These are phyloP conservation scores for Leccinum truebloodii DNA, from an alignment of 768 basidiomycete species.

Conservation along the genomic window DNA sequence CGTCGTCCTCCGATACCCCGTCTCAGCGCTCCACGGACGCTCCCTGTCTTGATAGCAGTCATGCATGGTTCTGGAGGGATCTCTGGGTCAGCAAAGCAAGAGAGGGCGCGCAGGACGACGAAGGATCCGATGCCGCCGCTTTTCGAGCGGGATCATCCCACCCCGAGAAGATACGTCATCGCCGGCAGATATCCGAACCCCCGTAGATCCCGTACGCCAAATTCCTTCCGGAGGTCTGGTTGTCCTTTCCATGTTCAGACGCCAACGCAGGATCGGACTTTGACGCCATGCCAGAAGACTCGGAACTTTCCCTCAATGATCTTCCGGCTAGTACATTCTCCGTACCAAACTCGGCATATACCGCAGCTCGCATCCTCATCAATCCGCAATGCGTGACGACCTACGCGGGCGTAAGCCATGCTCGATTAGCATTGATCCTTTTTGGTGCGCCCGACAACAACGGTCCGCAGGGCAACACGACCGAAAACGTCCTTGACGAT, in stretches of 20 bases:
- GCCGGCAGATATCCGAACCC: conserved; percentile 29
- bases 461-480: conserved; percentile 41
- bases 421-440: conserved; percentile 91
- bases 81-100: conserved; percentile 90
- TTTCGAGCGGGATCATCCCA: conserved; percentile 16
- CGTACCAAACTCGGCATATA: conserved; percentile 87
- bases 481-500: conserved; percentile 85
- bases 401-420: conserved; percentile 96
- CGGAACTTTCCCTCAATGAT: conserved; percentile 40
- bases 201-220: conserved; percentile 43
- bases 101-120: conserved; percentile 66
- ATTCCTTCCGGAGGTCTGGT: too few relatives aligned
- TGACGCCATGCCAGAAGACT: conserved; percentile 78
- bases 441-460: conserved; percentile 81
- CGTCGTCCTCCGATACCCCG: conserved; percentile 58
- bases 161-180: conserved; percentile 30
- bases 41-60: conserved; percentile 90
- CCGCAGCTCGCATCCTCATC: conserved; percentile 88
- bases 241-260: conserved; percentile 36
- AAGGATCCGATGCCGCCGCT: conserved; percentile 24
- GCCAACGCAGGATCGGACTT: conserved; percentile 87
- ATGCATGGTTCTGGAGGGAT: conserved; percentile 98
- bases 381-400: conserved; percentile 98
- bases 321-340: conserved; percentile 43
- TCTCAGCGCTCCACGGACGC: conserved; percentile 71